Evolutionary conservation across 768 basidiomycete species (phyloP), one percentile per base, ranked within the genome.

Genomic region (Russula ochroleuca): DNA sequence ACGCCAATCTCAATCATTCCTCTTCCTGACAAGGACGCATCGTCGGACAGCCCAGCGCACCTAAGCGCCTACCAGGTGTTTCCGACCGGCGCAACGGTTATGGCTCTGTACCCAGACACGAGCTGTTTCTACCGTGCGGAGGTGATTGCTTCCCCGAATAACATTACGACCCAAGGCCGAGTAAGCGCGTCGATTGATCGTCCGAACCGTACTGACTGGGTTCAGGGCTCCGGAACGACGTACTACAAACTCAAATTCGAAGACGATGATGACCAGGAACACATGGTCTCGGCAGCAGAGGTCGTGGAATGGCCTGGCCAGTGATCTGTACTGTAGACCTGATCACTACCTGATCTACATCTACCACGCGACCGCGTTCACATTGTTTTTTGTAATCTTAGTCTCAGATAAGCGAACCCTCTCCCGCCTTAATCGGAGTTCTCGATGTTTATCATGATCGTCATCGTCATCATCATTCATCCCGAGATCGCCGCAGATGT

Each of bases 121-220:
- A 93, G 90, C 68, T 92, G 89, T 72, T 94, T 94, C 77, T 94
- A 94, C 70, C 87, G 88, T 31, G 92, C 92, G 8, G 88, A 91
- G 70, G 90, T 94, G 7, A 79, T 91, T 51, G 79, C 83, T n/a
- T 82, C 84, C 11, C 90, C 89, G 5, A 75, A 69, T 53, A 81
- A 80, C 56, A 70, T 76, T 33, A 75, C 73, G 28, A 72, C 74
- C 0, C 62, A 69, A 4, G 71, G 72, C 57, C 73, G 80, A 28
- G 80, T 81, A 64, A 74, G 78, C 45, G n/a, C 71, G 21, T 51
- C 43, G 35, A 50, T 61, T 35, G 57, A 45, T 52, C 55, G 73
- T 23, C 70, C 38, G 75, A 76, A 55, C 72, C 75, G 59, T 77
- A 41, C 52, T 48, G 41, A 52, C 33, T 11, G 55, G 25, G 52